Conservation (phyloP, 441 rosid genomes). For the Manihot esculenta region DNA sequence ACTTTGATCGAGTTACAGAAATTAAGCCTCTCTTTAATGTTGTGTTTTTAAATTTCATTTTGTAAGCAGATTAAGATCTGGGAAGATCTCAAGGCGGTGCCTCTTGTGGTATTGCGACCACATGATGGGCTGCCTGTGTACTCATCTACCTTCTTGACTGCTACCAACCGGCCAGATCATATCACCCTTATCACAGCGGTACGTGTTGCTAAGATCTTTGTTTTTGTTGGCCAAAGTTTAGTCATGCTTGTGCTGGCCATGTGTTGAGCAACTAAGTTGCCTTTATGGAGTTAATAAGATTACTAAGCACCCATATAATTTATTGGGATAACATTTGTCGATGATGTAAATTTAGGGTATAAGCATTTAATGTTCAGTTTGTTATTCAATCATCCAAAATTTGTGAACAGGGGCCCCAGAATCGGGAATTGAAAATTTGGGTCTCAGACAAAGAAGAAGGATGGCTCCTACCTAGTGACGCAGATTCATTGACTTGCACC, state of each 20-base stretch:
- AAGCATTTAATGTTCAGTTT: not conserved
- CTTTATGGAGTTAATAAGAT: constrained; percentile 9
- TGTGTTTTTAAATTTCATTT: not conserved
- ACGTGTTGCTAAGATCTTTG: constrained; percentile 15
- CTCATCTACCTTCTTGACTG: constrained; percentile 62
- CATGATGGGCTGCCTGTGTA: constrained; percentile 72
- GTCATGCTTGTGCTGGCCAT: constrained; percentile 9
- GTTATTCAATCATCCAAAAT: not conserved
- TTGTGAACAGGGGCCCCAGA: constrained; percentile 62
- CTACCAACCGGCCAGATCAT: constrained; percentile 73
- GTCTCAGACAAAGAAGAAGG: constrained; percentile 70
- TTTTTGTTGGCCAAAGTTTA: no score
- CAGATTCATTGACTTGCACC: constrained; percentile 69
- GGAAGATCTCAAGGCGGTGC: constrained; percentile 70
- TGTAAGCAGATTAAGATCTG: constrained; percentile 72
- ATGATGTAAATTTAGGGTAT: not conserved
- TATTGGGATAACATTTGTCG: not conserved
- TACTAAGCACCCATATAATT: not conserved
- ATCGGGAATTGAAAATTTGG: constrained; percentile 82
- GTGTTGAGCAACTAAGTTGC: constrained; percentile 6
- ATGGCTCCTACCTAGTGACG: constrained; percentile 65
- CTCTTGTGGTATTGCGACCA: constrained; percentile 67
- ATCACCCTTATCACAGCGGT: constrained; percentile 79
- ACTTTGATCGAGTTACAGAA: not conserved
- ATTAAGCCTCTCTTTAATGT: not conserved